Evolutionary conservation across 1,284 basidiomycete species (phyloP).

Genomic region (Papiliotrema terrestris): DNA sequence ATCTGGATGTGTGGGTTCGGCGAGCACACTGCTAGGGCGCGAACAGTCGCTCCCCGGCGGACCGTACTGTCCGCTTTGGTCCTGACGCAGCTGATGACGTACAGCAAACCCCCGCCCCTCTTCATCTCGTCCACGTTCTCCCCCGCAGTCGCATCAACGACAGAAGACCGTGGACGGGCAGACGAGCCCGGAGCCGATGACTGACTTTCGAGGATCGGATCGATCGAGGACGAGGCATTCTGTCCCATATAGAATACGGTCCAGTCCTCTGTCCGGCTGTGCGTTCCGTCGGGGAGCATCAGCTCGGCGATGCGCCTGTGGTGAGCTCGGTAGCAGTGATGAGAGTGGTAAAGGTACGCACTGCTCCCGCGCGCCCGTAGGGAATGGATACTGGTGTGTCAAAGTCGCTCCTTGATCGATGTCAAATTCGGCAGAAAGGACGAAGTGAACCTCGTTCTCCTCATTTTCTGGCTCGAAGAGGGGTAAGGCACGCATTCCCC

Average conservation of each 20-base stretch:
- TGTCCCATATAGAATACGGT: constrained; percentile 98
- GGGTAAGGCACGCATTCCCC: too few relatives aligned
- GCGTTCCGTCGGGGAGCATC: constrained; percentile 97
- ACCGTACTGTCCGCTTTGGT: constrained; percentile 89
- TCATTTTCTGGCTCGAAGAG: not conserved
- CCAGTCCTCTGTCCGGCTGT: constrained; percentile 92
- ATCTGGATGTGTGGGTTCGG: constrained; percentile 94
- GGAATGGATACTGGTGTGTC: constrained; percentile 89
- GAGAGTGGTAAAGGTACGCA: constrained; percentile 48
- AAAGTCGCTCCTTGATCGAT: constrained; percentile 87
- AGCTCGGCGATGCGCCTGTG: constrained; percentile 85
- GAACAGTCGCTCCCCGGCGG: constrained; percentile 88
- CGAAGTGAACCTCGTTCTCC: constrained; percentile 76
- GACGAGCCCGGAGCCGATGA: too few relatives aligned
- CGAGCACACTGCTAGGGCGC: constrained; percentile 94
- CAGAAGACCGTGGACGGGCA: not conserved
- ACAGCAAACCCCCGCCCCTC: constrained; percentile 62
- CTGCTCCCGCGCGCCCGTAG: constrained; percentile 88
- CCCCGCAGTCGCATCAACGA: constrained; percentile 13
- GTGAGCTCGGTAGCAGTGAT: not conserved
- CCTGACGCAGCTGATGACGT: constrained; percentile 91
- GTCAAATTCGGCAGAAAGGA: constrained; percentile 91
- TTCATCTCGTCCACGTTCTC: constrained; percentile 24
- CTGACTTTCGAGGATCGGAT: constrained; percentile 60
- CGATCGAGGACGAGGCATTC: constrained; percentile 77